Base-by-base conservation (phyloP, 2,329 filamentous ascomycete species). In the Alternaria triticimaculans region DNA sequence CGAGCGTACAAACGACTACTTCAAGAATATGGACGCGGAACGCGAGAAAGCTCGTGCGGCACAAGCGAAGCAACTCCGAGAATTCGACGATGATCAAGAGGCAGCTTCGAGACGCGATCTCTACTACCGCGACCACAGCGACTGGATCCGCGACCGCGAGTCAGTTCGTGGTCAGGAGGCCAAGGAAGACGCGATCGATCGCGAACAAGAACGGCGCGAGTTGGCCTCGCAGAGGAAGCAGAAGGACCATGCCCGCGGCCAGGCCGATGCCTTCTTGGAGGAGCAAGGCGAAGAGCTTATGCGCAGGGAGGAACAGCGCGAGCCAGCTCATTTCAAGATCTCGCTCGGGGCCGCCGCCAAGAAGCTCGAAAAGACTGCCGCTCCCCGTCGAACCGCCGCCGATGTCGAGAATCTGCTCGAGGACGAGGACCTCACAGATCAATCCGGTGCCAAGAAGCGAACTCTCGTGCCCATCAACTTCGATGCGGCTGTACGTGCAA, bases 381-480 rank as follows among this genome's bases (percentile, higher is more conserved):
- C 84, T 54, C 81, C 85, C 14, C 88, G 92, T 63, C 91, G 94
- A 64, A 97, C 93, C 0, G 90, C 97, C 65, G 94, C 94, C 60
- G 96, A 99, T 77, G 93, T 99, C 59, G 96, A 98, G 83, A 93
- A 93, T 30, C 85, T 99, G 1, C 85, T 99, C 68, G 96, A 98
- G 82, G 94, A 98, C 80, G 96, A 98, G 80, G 96, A 98, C 76
- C 60, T 72, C 25, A 64, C 64, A 9, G 92, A 96, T 66, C 84
- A 84, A n/a, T 88, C 91, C 54, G 83, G 86, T 54, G 86, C 87
- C 21, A 87, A 88, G 6, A 92, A 90, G 80, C 88, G 93, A 8
- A 91, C 90, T 62, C 89, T 97, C 55, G 86, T 77, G 30, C 81
- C 78, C 15, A 80, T 83, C 73, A 79, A 82, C 56, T 81, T 83